Conservation (phyloP, 768 basidiomycete species). For the Tephrocybe sp. region DNA sequence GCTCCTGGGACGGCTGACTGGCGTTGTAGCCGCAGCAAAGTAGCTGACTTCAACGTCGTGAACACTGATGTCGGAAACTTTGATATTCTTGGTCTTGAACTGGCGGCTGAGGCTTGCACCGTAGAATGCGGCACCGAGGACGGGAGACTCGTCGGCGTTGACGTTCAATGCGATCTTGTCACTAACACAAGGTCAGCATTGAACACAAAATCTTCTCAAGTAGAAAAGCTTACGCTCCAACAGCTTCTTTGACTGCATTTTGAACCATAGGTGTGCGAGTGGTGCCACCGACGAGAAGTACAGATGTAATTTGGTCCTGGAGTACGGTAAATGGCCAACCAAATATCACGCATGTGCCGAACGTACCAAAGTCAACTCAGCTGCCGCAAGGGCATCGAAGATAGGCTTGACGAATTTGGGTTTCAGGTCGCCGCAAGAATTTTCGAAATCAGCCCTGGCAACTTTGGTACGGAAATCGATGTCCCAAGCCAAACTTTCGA, state of each 20-base stretch:
- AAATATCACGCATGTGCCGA: neutral
- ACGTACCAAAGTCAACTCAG: conserved; percentile 66
- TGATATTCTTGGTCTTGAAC: conserved; percentile 95
- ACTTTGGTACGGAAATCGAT: conserved; percentile 85
- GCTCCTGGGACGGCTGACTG: conserved; percentile 53
- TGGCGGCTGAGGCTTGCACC: conserved; percentile 86
- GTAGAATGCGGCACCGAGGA: conserved; percentile 89
- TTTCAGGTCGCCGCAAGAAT: conserved; percentile 63
- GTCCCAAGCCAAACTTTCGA: conserved; percentile 89
- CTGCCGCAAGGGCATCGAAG: conserved; percentile 62
- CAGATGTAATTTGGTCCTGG: conserved; percentile 79
- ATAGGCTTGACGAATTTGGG: conserved; percentile 68
- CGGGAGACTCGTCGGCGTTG: conserved; percentile 95
- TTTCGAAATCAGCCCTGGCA: conserved; percentile 77
- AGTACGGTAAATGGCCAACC: conserved; percentile 3
- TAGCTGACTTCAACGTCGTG: conserved; percentile 83
- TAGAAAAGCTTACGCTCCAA: conserved; percentile 63
- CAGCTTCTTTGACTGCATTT: conserved; percentile 67
- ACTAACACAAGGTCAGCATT: conserved; percentile 25
- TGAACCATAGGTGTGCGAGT: conserved; percentile 93
- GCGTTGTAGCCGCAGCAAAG: conserved; percentile 54
- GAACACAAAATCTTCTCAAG: neutral
- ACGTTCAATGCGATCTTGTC: conserved; percentile 91
- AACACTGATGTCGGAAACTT: conserved; percentile 67
- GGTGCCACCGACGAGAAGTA: conserved; percentile 90